Percentiles rank a stretch among this genome's conserved stretches.
Evolutionary conservation across 306 rosid species (phyloP).

Genomic region (Oemleria cerasiformis): DNA sequence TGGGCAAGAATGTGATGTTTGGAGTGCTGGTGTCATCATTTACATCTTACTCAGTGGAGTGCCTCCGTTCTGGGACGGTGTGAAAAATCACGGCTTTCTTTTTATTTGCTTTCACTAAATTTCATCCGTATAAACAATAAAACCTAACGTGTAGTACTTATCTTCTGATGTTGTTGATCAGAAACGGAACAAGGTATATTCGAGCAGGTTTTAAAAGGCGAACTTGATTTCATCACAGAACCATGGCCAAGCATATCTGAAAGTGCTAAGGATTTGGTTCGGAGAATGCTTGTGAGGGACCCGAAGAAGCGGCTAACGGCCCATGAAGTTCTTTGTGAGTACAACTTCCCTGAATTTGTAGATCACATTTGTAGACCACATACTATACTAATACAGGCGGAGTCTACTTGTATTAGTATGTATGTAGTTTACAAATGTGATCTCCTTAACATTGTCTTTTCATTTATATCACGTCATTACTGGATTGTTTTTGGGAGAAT

Average conservation of each 20-base stretch:
- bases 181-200: slow-evolving; percentile 95
- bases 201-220: slow-evolving; percentile 93
- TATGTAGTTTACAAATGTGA: no score
- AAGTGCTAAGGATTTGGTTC: slow-evolving; percentile 86
- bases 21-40: slow-evolving; percentile 98
- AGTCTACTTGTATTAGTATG: no score
- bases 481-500: not conserved
- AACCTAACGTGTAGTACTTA: slow-evolving; percentile 16
- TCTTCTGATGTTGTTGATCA: slow-evolving; percentile 35
- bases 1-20: slow-evolving; percentile 89
- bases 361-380: no score
- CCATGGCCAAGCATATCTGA: slow-evolving; percentile 96
- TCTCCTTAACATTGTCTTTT: no score
- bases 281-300: slow-evolving; percentile 82
- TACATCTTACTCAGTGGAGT: slow-evolving; percentile 89
- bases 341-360: not conserved
- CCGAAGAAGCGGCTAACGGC: slow-evolving; percentile 86
- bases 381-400: no score
- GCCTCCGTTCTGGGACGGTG: slow-evolving; percentile 99
- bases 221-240: slow-evolving; percentile 85
- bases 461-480: not conserved
- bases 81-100: slow-evolving; percentile 27
- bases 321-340: slow-evolving; percentile 94
- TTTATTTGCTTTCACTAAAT: slow-evolving; percentile 3
- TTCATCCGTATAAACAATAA: not conserved